Evolutionary conservation across 1,284 basidiomycete species (phyloP), one percentile per base, ranked within the genome.

Genomic region (Flammula alnicola): DNA sequence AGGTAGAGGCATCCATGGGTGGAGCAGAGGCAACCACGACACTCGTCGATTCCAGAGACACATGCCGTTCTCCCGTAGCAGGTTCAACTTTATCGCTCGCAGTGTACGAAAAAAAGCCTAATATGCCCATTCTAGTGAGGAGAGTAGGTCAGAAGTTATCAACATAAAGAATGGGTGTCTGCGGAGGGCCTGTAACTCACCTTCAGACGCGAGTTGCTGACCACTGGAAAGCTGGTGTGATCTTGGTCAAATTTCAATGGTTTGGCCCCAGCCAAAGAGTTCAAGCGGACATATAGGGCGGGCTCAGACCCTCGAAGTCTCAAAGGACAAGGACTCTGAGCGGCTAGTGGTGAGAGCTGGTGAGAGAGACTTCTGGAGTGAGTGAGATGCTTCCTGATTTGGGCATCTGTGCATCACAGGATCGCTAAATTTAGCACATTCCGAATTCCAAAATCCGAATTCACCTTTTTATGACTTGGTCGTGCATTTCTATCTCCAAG

Each of bases 121-220:
- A 46, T 38, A 49, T 23, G 11, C 51, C 51, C 51, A 53, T 53
- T 25, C 40, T 49, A 30, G 20, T 23, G 16, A n/a, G 12, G 25
- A 27, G 37, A 7, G 14, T 26, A 12, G 20, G 32, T 42, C 16
- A 20, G 14, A 8, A 17, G 3, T 16, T 35, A 12, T 29, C n/a
- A 8, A 40, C 19, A 36, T 17, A 14, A 35, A 12, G 27, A 7
- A 17, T 22, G 14, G 2, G n/a, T 19, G 12, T 11, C 9, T 41
- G 32, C 11, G 20, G 43, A 31, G 33, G 43, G 27, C 31, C 32
- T 33, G 23, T 10, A 39, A 27, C 25, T 10, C 7, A 10, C 16
- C 10, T 3, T 20, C 22, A 25, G 16, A 38, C 3, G 36, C 17
- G n/a, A 23, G n/a, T 4, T 16, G 3, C 11, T 25, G 10, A 23